These are phyloP conservation scores for Diphasiastrum complanatum DNA, from an alignment of 83 land plant genomes.

Conservation along the genomic window DNA sequence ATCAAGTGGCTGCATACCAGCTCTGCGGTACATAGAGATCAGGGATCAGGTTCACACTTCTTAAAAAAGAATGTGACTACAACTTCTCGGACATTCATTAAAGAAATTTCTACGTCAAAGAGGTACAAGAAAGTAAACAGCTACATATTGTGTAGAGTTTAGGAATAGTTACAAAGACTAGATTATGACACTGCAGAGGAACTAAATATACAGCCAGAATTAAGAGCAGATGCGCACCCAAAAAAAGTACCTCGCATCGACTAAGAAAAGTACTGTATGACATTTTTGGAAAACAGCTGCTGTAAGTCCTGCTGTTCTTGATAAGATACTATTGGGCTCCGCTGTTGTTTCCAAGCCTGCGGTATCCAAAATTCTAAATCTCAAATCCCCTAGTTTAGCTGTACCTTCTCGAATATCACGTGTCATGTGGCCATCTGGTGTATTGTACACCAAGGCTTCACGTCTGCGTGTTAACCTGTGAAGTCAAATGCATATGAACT, in stretches of 20 bases:
- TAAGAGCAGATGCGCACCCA: not conserved
- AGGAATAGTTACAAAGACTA: not conserved
- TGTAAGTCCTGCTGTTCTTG: slow-evolving; percentile 76
- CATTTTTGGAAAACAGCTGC: slow-evolving; percentile 53
- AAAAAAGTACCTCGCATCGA: slow-evolving; percentile 74
- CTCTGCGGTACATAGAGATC: slow-evolving; percentile 30
- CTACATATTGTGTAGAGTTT: not conserved
- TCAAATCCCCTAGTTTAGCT: slow-evolving; percentile 83
- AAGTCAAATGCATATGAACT: too few relatives aligned
- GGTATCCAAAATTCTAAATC: slow-evolving; percentile 80
- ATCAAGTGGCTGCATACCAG: slow-evolving; percentile 85
- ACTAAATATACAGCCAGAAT: not conserved
- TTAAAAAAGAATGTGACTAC: too few relatives aligned
- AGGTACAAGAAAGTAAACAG: not conserved
- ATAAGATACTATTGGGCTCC: slow-evolving; percentile 63
- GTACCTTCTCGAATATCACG: slow-evolving; percentile 91
- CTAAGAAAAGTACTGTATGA: slow-evolving; percentile 74
- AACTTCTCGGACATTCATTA: too few relatives aligned
- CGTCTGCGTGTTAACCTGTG: slow-evolving; percentile 79
- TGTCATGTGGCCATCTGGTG: slow-evolving; percentile 91
- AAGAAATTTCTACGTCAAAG: too few relatives aligned
- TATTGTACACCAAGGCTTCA: slow-evolving; percentile 94
- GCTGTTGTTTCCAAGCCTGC: slow-evolving; percentile 89
- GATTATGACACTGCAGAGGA: too few relatives aligned
- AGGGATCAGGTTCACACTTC: not conserved